Conservation (phyloP, 1,284 basidiomycete species). For the Apiotrichum veenhuisii region DNA sequence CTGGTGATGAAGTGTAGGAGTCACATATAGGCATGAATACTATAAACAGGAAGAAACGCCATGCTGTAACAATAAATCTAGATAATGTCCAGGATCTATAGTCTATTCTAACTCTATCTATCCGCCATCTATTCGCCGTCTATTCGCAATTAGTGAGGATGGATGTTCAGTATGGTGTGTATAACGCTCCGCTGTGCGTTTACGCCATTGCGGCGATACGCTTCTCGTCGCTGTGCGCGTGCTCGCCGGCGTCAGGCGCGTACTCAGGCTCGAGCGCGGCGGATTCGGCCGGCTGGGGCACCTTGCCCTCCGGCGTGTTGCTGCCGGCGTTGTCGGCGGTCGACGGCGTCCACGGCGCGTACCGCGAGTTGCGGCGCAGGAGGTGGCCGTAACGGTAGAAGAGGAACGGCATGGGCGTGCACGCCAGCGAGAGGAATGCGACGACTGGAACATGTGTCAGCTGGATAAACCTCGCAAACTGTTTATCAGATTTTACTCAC, state of each 20-base stretch:
- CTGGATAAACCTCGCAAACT: neutral
- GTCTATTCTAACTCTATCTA: too few relatives aligned
- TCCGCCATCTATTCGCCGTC: too few relatives aligned
- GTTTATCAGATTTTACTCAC: constrained; percentile 23
- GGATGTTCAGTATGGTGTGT: too few relatives aligned
- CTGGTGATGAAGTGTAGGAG: constrained; percentile 52
- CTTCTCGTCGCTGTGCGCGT: neutral
- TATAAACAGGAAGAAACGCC: neutral
- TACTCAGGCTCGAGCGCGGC: constrained; percentile 36
- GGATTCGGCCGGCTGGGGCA: constrained; percentile 17
- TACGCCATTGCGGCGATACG: neutral
- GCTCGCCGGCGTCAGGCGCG: constrained; percentile 33
- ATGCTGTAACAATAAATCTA: neutral
- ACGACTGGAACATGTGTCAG: constrained; percentile 53
- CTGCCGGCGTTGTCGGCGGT: neutral
- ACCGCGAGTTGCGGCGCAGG: constrained; percentile 40
- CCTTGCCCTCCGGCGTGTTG: constrained; percentile 1
- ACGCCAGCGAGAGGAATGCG: constrained; percentile 57
- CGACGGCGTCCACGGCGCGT: constrained; percentile 20
- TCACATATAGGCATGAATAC: neutral
- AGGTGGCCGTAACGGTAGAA: constrained; percentile 50
- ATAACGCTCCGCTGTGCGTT: too few relatives aligned
- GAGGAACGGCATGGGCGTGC: constrained; percentile 57
- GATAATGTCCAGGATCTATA: neutral
- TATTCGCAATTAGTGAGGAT: neutral